phyloP scores from a whole-genome alignment of 2,329 filamentous ascomycete genomes.

The Alternaria arborescens region DNA sequence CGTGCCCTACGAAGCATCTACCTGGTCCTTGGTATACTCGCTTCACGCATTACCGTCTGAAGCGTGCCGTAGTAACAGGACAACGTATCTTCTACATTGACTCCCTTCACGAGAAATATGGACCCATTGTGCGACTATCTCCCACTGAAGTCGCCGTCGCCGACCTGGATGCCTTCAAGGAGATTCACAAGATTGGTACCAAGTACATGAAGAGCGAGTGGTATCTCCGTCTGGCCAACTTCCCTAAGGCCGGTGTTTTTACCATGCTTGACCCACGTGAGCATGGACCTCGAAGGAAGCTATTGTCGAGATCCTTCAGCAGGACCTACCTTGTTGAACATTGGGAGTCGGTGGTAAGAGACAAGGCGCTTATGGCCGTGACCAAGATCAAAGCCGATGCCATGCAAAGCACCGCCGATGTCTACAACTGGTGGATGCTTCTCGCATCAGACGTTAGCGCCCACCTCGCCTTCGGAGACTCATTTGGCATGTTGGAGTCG shows the following conservation, averaged over 20 bases:
- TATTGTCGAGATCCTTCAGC: conserved; percentile 50
- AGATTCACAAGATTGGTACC: conserved; percentile 43
- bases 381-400: conserved; percentile 41
- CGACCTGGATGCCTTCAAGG: conserved; percentile 40
- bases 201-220: conserved; percentile 41
- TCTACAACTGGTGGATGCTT: conserved; percentile 51
- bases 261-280: conserved; percentile 48
- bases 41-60: conserved; percentile 49
- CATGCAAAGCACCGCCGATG: conserved; percentile 39
- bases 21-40: conserved; percentile 45
- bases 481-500: conserved; percentile 50
- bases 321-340: conserved; percentile 47
- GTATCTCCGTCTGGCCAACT: conserved; percentile 36
- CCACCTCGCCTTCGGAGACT: conserved; percentile 51
- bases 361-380: conserved; percentile 46
- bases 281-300: conserved; percentile 46
- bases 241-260: conserved; percentile 46
- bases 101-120: conserved; percentile 46
- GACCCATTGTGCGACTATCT: conserved; percentile 43
- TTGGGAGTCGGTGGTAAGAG: conserved; percentile 49
- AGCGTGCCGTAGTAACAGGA: conserved; percentile 49
- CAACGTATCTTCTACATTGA: conserved; percentile 53
- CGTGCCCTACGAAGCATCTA: conserved; percentile 38
- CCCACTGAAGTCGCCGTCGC: conserved; percentile 43
- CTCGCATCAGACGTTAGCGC: conserved; percentile 52